These are phyloP conservation scores for Suillus brevipes DNA, from an alignment of 768 basidiomycete genomes.

Conservation along the genomic window DNA sequence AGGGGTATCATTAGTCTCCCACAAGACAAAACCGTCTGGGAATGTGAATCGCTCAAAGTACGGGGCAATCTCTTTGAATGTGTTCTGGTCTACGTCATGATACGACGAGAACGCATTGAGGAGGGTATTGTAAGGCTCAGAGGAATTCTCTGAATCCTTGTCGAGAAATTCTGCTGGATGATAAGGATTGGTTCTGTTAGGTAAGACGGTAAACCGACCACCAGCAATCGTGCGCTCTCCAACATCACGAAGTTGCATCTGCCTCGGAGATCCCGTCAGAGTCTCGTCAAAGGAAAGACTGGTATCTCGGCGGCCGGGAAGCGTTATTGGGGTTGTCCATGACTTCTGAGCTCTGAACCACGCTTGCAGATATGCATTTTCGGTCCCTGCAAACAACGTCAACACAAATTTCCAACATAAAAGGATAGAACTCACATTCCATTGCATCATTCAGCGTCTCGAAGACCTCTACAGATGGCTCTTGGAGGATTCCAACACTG, in stretches of 20 bases:
- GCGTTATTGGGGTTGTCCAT: slow-evolving; percentile 47
- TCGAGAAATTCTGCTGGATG: slow-evolving; percentile 25
- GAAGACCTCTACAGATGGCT: slow-evolving; percentile 79
- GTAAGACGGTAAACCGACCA: slow-evolving; percentile 37
- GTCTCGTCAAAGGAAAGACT: slow-evolving; percentile 46
- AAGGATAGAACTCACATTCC: slow-evolving; percentile 63
- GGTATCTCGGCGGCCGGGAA: slow-evolving; percentile 58
- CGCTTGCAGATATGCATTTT: slow-evolving; percentile 86
- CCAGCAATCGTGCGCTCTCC: slow-evolving; percentile 69
- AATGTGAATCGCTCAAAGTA: slow-evolving; percentile 71
- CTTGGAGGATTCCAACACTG: slow-evolving; percentile 79
- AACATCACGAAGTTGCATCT: slow-evolving; percentile 65
- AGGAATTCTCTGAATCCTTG: slow-evolving; percentile 29
- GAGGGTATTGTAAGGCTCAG: slow-evolving; percentile 75
- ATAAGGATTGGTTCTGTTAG: slow-evolving; percentile 1
- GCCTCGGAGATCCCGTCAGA: slow-evolving; percentile 61
- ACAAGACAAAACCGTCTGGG: slow-evolving; percentile 62
- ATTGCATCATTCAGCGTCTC: slow-evolving; percentile 83
- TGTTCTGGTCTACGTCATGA: slow-evolving; percentile 52
- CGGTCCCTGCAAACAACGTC: slow-evolving; percentile 63
- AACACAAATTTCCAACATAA: slow-evolving; percentile 9
- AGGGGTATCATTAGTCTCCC: slow-evolving; percentile 72
- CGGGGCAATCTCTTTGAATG: slow-evolving; percentile 61
- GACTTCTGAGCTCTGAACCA: slow-evolving; percentile 72
- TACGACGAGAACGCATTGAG: slow-evolving; percentile 79